A percentile compares a stretch with the other conserved stretches of the same genome.
Conservation (phyloP, 2,329 filamentous ascomycete genomes). For the Aspergillus fumigatus region DNA sequence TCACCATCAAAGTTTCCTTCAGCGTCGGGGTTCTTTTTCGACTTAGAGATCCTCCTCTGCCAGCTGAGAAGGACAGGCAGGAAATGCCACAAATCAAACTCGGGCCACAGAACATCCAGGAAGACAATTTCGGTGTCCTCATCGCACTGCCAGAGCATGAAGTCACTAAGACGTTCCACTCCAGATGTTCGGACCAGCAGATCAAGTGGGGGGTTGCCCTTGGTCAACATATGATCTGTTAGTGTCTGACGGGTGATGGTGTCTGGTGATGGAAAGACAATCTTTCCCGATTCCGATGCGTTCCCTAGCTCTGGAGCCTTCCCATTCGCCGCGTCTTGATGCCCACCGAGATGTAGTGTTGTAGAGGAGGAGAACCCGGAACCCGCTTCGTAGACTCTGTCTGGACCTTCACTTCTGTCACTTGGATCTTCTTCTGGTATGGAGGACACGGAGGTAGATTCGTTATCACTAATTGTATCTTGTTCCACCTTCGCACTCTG, state of each 20-base stretch:
- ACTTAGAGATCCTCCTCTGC: conserved; percentile 64
- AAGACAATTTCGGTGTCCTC: conserved; percentile 91
- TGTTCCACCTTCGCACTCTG: conserved; percentile 23
- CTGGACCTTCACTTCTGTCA: conserved; percentile 14
- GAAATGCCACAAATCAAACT: conserved; percentile 92
- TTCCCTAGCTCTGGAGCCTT: conserved; percentile 35
- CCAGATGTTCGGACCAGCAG: conserved; percentile 89
- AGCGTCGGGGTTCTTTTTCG: conserved; percentile 56
- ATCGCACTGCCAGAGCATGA: conserved; percentile 98
- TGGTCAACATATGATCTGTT: conserved; percentile 82
- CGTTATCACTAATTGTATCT: conserved; percentile 46
- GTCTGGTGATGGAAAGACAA: conserved; percentile 68
- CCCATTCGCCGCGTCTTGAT: conserved; percentile 27
- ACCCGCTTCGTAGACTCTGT: conserved; percentile 29
- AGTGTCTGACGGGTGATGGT: conserved; percentile 79
- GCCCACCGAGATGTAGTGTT: conserved; percentile 44
- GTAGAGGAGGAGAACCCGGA: conserved; percentile 41
- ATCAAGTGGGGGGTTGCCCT: conserved; percentile 79
- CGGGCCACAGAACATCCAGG: conserved; percentile 87
- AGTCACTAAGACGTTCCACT: conserved; percentile 88
- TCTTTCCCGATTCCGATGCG: conserved; percentile 20
- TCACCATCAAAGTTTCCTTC: conserved; percentile 57
- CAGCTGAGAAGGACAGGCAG: conserved; percentile 89
- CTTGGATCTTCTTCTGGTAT: conserved; percentile 41
- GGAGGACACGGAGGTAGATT: conserved; percentile 40